Base-by-base conservation (phyloP, 352 stramenopile species). In the Globisporangium viniferum region DNA sequence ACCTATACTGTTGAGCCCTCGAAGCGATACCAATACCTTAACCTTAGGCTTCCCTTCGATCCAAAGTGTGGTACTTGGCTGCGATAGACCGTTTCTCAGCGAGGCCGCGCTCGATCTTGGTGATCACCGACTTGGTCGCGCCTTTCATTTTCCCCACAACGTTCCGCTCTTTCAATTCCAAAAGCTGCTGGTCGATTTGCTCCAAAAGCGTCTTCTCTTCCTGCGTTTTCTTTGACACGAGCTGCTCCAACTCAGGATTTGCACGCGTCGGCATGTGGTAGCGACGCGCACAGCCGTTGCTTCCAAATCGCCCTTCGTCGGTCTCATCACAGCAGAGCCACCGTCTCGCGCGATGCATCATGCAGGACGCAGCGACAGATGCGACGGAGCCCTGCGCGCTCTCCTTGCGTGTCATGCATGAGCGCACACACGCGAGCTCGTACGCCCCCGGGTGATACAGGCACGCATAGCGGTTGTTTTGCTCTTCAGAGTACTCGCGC, bases 281-380 rank as follows among this genome's bases (percentile, higher is more conserved):
- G 3, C 86, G 70, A 12, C 72, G 67, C 3, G 73, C 64, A 59
- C 84, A 94, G 0, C 86, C 86, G 20, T 78, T 90, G 53, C 75
- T 89, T 4, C 82, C 86, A 36, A 89, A 88, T 0, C 80, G 62
- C 9, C 84, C 86, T 79, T 93, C 82, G 0, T 91, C 76, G 0
- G 82, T 94, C 51, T 85, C 70, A 54, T 94, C 84, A 58, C 84
- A 94, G 44, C 86, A 94, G 0, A 92, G 69, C 86, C 86, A 94
- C 5, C 86, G 74, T 46, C 79, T 84, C 0, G 82, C 74, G 9
- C 86, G 84, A 41, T 94, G 86, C 66, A 93, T 73, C 83, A 93
- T 93, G 57, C 86, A 94, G 12, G 59, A 73, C 2, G 68, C 67
- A 3, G 73, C 46, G 2, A 81, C 58, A 0, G 76, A 66, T 1